phyloP scores from a whole-genome alignment of 2,329 filamentous ascomycete species.

The Paracoccidioides lutzii region DNA sequence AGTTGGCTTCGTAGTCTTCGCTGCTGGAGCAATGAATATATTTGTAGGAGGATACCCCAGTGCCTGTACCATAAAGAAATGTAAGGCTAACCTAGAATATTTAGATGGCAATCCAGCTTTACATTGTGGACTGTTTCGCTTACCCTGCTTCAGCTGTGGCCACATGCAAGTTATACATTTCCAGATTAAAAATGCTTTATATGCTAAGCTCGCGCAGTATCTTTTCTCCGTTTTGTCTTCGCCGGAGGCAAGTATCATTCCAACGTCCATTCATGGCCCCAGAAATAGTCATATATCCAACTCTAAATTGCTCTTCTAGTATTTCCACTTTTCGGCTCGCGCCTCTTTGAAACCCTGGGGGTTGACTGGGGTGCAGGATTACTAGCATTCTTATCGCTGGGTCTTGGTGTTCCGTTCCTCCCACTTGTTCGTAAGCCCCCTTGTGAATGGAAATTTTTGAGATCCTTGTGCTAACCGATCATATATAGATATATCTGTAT shows the following conservation, averaged over 20 bases:
- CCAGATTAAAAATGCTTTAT: not conserved
- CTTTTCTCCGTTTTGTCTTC: constrained; percentile 3
- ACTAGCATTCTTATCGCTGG: constrained; percentile 2
- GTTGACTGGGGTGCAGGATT: constrained; percentile 2
- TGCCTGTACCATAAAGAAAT: not conserved
- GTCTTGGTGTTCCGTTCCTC: constrained; percentile 2
- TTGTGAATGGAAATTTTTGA: not conserved
- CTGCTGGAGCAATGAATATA: not conserved
- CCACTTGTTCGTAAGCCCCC: not conserved
- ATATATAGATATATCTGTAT: not conserved
- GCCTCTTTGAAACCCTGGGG: not conserved
- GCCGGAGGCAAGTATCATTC: not conserved
- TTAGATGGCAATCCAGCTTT: constrained; percentile 1
- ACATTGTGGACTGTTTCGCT: constrained; percentile 2
- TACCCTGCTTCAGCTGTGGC: constrained; percentile 1
- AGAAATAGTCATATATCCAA: not conserved
- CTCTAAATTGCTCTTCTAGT: not conserved
- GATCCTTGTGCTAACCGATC: not conserved
- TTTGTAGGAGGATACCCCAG: not conserved
- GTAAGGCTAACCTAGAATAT: not conserved
- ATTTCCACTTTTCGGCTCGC: constrained; percentile 2
- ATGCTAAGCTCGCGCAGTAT: not conserved
- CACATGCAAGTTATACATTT: not conserved
- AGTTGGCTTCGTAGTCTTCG: constrained; percentile 1
- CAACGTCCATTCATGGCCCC: not conserved